Evolutionary conservation across 371 early-diverging fungal species (phyloP), one percentile per base, ranked within the genome.

Genomic region (Chytridium lagenaria): DNA sequence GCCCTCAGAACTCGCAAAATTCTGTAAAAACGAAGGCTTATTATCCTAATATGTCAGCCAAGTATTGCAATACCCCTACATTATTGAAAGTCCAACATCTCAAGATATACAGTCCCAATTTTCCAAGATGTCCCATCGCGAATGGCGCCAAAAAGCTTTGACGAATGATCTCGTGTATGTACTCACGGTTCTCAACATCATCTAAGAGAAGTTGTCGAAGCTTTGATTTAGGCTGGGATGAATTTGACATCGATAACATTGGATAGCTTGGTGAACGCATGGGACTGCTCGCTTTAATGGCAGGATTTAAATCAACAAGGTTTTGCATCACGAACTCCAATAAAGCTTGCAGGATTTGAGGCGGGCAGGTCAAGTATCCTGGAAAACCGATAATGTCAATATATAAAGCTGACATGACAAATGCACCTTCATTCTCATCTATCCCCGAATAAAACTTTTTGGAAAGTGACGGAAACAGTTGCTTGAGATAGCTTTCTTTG

Each of bases 161-260:
- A 34, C 91, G 82, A 2, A 93, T 71, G 55, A 91, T 83, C 75
- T 94, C 95, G 75, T 92, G 92, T 23, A 92, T 83, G 71, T 92
- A 86, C 72, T 92, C 92, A 2, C 92, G 81, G 30, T 89, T 91
- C 71, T 86, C 87, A 30, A 89, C 86, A 0, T 87, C 85, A 0
- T 86, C 86, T 0, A 91, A 77, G 1, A 94, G 84, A 37, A 93
- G 31, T 15, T 19, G 15, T 50, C 69, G 1, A 44, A 38, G 36
- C n/a, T 55, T 89, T 88, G 33, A 88, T 77, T 63, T 89, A 87
- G 67, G 86, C 86, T 23, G 87, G 85, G 63, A 89, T 5, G 72
- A n/a, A n/a, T n/a, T n/a, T n/a, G n/a, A n/a, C n/a, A n/a, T n/a
- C n/a, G n/a, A n/a, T n/a, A n/a, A n/a, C n/a, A n/a, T n/a, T n/a